phyloP scores from a whole-genome alignment of 2,329 filamentous ascomycete species.

The Nakataea oryzae region DNA sequence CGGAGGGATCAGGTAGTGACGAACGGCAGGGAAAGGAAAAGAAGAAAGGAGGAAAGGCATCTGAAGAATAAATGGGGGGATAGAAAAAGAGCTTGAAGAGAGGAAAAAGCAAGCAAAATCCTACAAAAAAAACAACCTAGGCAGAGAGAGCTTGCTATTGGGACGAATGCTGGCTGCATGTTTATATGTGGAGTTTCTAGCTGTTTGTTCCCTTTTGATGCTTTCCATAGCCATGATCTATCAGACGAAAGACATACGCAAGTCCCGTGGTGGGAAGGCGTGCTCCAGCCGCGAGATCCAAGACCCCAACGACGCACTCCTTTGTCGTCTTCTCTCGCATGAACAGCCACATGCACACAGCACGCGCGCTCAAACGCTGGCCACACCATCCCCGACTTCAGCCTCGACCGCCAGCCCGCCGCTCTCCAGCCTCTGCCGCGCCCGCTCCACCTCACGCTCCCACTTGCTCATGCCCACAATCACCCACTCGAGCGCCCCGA shows the following conservation, averaged over 20 bases:
- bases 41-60: too few relatives aligned
- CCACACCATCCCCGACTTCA: neutral
- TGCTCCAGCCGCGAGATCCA: neutral
- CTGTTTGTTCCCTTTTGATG: neutral
- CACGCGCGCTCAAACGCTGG: neutral
- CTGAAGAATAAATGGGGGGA: too few relatives aligned
- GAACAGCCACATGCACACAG: neutral
- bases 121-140: too few relatives aligned
- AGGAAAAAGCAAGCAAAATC: too few relatives aligned
- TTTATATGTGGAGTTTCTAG: neutral
- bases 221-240: neutral
- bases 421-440: conserved; percentile 59
- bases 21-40: neutral
- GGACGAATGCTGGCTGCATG: neutral
- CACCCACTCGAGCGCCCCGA: conserved; percentile 67
- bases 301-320: neutral
- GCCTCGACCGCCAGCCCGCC: conserved; percentile 10
- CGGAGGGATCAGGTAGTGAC: neutral
- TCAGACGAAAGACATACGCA: neutral
- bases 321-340: neutral
- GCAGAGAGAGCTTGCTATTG: too few relatives aligned
- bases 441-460: conserved; percentile 61
- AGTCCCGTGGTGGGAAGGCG: neutral
- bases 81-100: too few relatives aligned
- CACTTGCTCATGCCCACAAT: conserved; percentile 72